Conservation (phyloP, 805 yeast species). For the Candida nonsorbophila region DNA sequence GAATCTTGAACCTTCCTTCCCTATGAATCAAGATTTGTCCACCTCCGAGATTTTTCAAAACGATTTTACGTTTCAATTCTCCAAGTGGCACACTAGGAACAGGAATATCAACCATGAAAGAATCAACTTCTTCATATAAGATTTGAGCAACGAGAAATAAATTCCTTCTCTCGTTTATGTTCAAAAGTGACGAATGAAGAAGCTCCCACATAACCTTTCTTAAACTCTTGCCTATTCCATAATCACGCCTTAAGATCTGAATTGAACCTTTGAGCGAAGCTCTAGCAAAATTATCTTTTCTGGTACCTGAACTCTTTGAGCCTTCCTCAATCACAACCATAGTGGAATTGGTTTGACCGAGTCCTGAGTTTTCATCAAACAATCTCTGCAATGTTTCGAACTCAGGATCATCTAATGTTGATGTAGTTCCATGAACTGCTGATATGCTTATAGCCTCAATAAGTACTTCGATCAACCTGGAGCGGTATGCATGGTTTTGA, state of each 20-base stretch:
- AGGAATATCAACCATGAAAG: constrained; percentile 55
- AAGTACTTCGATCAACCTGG: constrained; percentile 44
- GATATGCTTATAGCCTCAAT: constrained; percentile 54
- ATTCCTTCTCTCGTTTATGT: constrained; percentile 54
- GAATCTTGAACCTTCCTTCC: constrained; percentile 54
- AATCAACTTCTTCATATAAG: constrained; percentile 56
- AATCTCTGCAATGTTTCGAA: constrained; percentile 34
- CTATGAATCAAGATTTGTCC: constrained; percentile 57
- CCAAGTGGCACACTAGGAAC: constrained; percentile 54
- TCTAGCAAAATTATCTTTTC: constrained; percentile 64
- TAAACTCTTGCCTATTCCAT: constrained; percentile 53
- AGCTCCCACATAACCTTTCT: constrained; percentile 61
- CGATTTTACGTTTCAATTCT: constrained; percentile 49
- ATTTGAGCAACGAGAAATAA: constrained; percentile 64
- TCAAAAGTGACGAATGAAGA: constrained; percentile 55
- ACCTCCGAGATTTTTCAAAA: constrained; percentile 49
- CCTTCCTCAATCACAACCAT: constrained; percentile 58
- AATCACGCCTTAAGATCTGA: constrained; percentile 56
- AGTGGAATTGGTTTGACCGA: constrained; percentile 20
- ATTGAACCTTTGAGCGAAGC: constrained; percentile 61
- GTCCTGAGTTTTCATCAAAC: constrained; percentile 14
- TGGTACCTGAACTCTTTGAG: constrained; percentile 39
- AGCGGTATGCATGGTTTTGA: constrained; percentile 44
- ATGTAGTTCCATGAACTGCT: constrained; percentile 58
- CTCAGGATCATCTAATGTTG: constrained; percentile 62